Evolutionary conservation across 1,284 basidiomycete genomes (phyloP), one percentile per base, ranked within the genome.

Genomic region (Puccinia brachypodii): DNA sequence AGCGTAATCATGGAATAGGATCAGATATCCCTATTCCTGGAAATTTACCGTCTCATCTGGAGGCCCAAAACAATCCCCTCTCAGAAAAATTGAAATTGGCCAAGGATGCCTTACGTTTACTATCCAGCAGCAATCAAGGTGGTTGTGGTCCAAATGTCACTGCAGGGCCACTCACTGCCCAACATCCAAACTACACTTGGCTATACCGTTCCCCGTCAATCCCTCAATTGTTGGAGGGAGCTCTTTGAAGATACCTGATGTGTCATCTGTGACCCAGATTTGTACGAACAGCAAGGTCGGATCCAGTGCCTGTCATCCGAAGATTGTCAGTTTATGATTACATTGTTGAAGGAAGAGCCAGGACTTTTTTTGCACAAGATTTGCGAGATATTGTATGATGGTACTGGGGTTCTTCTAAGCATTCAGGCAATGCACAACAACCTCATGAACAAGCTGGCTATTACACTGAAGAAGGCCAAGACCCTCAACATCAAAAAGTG

Each of bases 301-400:
- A 4, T 36, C 25, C 14, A 31, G 9, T 11, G 4, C 60, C 60
- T 62, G 28, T 62, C 60, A 62, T 31, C 28, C 3, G 60, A 62
- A 28, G 33, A 62, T 31, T 28, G 16, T 13, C 4, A 19, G 7
- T 62, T 62, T 36, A 62, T 62, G 25, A 19, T 62, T 36, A 31
- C 25, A 62, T 16, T 62, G 25, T 11, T 62, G 4, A 28, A 36
- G 19, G 9, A 28, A 11, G 25, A 62, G 19, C 60, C 60, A 31
- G 60, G 60, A 31, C 33, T 62, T 31, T 62, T 50, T 62, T 62
- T 62, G 60, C n/a, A 62, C 9, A 25, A 62, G 56, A 58, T 58
- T 58, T 22, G 25, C 19, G 56, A 58, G 56, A 22, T 7, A 58
- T 28, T 58, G 19, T 62, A 62, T 25, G 25, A 62, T 31, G 25